These are phyloP conservation scores for Aspergillus kassunensis DNA, from an alignment of 495 filamentous ascomycete species.

Conservation along the genomic window DNA sequence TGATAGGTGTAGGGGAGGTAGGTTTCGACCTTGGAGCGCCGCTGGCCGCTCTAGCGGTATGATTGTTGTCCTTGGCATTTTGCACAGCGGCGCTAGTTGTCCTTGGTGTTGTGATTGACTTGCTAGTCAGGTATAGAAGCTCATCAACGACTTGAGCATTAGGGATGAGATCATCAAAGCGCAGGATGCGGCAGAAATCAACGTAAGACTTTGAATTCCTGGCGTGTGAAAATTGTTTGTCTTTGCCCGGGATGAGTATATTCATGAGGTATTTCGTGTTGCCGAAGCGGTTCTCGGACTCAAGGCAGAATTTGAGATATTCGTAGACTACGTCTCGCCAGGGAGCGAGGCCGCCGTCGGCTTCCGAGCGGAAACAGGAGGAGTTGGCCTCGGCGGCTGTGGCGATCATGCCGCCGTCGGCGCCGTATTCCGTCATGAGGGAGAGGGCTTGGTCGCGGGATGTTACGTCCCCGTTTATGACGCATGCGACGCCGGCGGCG, in stretches of 20 bases:
- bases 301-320: constrained; percentile 67
- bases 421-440: constrained; percentile 69
- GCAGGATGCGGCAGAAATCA: constrained; percentile 58
- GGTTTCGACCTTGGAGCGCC: constrained; percentile 30
- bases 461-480: constrained; percentile 93
- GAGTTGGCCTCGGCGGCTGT: constrained; percentile 84
- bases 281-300: constrained; percentile 76
- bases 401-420: constrained; percentile 96
- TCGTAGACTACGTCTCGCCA: constrained; percentile 74
- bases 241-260: constrained; percentile 81
- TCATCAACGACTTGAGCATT: constrained; percentile 62
- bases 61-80: constrained; percentile 49
- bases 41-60: constrained; percentile 43
- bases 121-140: constrained; percentile 53
- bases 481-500: constrained; percentile 77
- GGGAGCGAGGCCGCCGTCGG: constrained; percentile 58
- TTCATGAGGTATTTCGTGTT: constrained; percentile 91
- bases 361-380: constrained; percentile 68
- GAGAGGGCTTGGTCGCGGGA: constrained; percentile 60
- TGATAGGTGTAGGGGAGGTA: constrained; percentile 19
- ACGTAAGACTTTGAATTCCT: constrained; percentile 63
- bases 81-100: constrained; percentile 45
- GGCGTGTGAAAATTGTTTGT: no score
- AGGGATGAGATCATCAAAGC: constrained; percentile 55
- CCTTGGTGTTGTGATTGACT: constrained; percentile 24